Percentiles rank a stretch among this genome's conserved stretches.
phyloP scores from a whole-genome alignment of 1,284 basidiomycete species.

The Apiotrichum domesticum region DNA sequence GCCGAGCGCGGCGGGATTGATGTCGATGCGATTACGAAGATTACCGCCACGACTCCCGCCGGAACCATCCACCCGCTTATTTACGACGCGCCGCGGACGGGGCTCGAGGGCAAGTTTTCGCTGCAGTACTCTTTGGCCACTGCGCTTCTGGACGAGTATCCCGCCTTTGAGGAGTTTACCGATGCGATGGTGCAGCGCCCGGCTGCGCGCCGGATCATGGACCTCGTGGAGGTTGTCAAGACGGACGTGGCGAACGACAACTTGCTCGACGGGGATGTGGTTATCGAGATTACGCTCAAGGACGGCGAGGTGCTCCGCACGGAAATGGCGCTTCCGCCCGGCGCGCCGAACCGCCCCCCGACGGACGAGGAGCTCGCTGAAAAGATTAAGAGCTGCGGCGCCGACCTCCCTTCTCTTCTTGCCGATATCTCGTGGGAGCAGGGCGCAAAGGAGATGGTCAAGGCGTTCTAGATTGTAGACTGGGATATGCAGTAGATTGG shows the following conservation, averaged over 20 bases:
- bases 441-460: constrained; percentile 4
- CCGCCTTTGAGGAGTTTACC: constrained; percentile 7
- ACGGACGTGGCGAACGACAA: constrained; percentile 6
- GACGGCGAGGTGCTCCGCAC: constrained; percentile 3
- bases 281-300: constrained; percentile 1
- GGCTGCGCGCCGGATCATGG: constrained; percentile 5
- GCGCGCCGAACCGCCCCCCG: constrained; percentile 5
- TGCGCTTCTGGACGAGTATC: constrained; percentile 7
- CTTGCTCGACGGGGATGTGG: constrained; percentile 8
- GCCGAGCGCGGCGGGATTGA: neutral
- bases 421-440: constrained; percentile 1
- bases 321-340: constrained; percentile 1
- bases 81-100: constrained; percentile 7
- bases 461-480: constrained; percentile 1
- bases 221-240: constrained; percentile 6
- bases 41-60: constrained; percentile 4
- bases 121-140: constrained; percentile 10
- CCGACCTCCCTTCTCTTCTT: constrained; percentile 2
- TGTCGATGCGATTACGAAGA: constrained; percentile 1
- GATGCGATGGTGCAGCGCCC: constrained; percentile 7
- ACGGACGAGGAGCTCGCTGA: constrained; percentile 4
- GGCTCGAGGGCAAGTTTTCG: constrained; percentile 9
- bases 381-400: constrained; percentile 5
- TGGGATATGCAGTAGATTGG: too few relatives aligned
- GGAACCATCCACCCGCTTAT: constrained; percentile 9